A percentile compares a stretch with the other conserved stretches of the same genome.
phyloP scores from a whole-genome alignment of 73 alveolate species.

The Paramecium bursaria region DNA sequence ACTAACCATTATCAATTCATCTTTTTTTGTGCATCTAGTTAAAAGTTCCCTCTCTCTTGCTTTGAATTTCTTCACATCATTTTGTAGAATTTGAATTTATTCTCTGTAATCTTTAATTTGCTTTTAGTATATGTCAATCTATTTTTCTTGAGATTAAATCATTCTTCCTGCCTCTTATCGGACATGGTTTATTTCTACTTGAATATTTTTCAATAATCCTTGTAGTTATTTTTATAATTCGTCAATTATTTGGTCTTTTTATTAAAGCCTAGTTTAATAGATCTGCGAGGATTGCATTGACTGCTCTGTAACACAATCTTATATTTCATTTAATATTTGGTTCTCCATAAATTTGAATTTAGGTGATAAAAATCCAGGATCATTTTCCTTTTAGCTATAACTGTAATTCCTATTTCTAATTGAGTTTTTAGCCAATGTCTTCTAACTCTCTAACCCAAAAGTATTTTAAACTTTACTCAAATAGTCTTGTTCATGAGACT shows the following conservation, averaged over 20 bases:
- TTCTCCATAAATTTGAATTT: constrained; percentile 27
- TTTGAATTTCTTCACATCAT: not conserved
- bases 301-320: constrained; percentile 40
- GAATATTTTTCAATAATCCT: not conserved
- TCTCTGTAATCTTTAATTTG: not conserved
- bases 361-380: constrained; percentile 55
- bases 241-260: constrained; percentile 37
- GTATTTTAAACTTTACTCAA: constrained; percentile 45
- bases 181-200: not conserved
- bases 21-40: not conserved
- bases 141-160: not conserved
- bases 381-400: constrained; percentile 42
- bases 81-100: not conserved
- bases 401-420: constrained; percentile 28
- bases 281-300: constrained; percentile 35
- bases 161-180: constrained; percentile 14
- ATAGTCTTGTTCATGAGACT: constrained; percentile 46
- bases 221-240: constrained; percentile 32
- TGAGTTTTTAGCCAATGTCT: not conserved
- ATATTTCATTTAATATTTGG: constrained; percentile 25
- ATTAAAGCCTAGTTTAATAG: not conserved
- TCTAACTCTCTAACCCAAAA: constrained; percentile 17
- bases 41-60: constrained; percentile 5
- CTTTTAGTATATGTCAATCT: constrained; percentile 15
- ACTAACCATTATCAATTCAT: not conserved